phyloP scores from a whole-genome alignment of 306 rosid species.

The Prunus armeniaca region DNA sequence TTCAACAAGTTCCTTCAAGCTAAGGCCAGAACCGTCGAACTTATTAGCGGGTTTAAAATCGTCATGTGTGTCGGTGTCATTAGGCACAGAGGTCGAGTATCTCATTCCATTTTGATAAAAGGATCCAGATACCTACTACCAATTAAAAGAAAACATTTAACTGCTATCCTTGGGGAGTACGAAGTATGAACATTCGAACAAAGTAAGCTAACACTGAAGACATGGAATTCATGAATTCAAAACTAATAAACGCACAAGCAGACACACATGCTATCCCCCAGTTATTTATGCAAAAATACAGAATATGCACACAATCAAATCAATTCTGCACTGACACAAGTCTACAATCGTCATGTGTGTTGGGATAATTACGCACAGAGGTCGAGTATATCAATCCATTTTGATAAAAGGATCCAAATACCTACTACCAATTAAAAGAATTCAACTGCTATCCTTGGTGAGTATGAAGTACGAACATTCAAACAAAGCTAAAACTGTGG shows the following conservation, averaged over 20 bases:
- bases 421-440: slow-evolving; percentile 35
- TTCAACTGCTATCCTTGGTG: not conserved
- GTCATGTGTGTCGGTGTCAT: slow-evolving; percentile 78
- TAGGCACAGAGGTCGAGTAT: slow-evolving; percentile 43
- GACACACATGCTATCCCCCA: not conserved
- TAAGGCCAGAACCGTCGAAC: slow-evolving; percentile 43
- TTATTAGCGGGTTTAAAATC: slow-evolving; percentile 84
- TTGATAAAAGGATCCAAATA: slow-evolving; percentile 35
- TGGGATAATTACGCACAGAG: slow-evolving; percentile 52
- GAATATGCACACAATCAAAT: not conserved
- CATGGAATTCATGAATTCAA: not conserved
- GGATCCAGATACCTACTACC: slow-evolving; percentile 46
- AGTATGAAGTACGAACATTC: too few species aligned
- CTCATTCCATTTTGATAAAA: slow-evolving; percentile 41
- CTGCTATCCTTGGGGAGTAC: not conserved
- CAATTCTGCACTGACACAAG: not conserved
- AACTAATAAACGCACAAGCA: not conserved
- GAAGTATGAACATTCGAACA: not conserved
- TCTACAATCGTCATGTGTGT: slow-evolving; percentile 64
- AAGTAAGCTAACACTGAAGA: not conserved
- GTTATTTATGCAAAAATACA: not conserved
- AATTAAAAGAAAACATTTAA: slow-evolving; percentile 9
- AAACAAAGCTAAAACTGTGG: not conserved
- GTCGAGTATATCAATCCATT: slow-evolving; percentile 49
- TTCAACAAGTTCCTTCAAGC: slow-evolving; percentile 65